A percentile compares a stretch with the other conserved stretches of the same genome.
Conservation (phyloP, 2,329 filamentous ascomycete genomes). For the Penicillium thymicola region DNA sequence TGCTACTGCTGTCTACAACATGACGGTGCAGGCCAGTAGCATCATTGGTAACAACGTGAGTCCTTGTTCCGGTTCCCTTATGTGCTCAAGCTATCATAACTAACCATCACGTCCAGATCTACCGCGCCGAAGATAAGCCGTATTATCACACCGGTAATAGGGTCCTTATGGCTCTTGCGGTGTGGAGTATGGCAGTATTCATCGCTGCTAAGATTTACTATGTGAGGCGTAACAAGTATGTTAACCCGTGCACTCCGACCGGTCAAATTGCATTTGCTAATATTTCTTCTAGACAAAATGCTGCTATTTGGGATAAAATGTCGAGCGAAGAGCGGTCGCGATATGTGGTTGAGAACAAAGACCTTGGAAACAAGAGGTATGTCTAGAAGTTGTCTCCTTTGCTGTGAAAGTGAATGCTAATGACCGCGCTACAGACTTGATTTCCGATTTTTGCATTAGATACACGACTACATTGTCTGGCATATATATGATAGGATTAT, state of each 20-base stretch:
- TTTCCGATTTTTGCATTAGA: constrained; percentile 37
- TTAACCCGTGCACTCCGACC: not conserved
- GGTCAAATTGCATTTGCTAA: constrained; percentile 1
- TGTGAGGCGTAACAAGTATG: constrained; percentile 41
- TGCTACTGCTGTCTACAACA: constrained; percentile 47
- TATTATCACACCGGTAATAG: constrained; percentile 59
- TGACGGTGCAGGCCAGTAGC: constrained; percentile 43
- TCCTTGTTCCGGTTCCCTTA: not conserved
- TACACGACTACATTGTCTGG: not conserved
- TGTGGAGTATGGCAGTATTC: constrained; percentile 51
- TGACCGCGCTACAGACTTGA: constrained; percentile 31
- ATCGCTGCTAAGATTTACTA: constrained; percentile 44
- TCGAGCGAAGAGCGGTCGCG: constrained; percentile 35
- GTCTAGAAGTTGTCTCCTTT: not conserved
- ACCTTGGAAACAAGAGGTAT: constrained; percentile 46
- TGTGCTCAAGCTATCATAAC: not conserved
- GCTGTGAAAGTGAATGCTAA: not conserved
- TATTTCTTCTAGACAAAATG: constrained; percentile 26
- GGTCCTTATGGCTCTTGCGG: constrained; percentile 53
- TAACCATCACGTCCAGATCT: constrained; percentile 45
- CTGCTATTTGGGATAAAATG: constrained; percentile 42
- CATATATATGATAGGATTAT: not conserved
- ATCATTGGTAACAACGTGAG: constrained; percentile 42
- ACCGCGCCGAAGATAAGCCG: constrained; percentile 54
- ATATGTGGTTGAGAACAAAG: constrained; percentile 39